phyloP scores from a whole-genome alignment of 495 filamentous ascomycete species.

The Podospora tetraspora region DNA sequence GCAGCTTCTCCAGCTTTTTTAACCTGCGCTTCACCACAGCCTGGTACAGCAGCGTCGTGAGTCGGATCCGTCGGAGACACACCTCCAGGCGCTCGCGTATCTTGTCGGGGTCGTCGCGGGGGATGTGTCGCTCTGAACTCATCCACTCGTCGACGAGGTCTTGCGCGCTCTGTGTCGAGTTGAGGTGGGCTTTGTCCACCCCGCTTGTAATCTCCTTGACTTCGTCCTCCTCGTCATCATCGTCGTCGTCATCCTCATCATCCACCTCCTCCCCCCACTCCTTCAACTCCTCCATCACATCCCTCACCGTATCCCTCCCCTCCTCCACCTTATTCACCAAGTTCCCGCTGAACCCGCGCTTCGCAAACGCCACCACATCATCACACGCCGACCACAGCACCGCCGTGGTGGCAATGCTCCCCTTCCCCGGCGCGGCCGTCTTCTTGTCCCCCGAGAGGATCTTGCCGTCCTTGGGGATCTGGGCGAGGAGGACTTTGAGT shows the following conservation, averaged over 20 bases:
- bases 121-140: slow-evolving; percentile 48
- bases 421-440: slow-evolving; percentile 36
- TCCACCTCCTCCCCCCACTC: slow-evolving; percentile 72
- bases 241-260: slow-evolving; percentile 42
- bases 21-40: slow-evolving; percentile 57
- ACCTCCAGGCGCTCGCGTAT: slow-evolving; percentile 54
- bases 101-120: slow-evolving; percentile 48
- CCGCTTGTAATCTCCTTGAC: slow-evolving; percentile 22
- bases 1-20: slow-evolving; percentile 43
- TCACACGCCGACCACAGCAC: slow-evolving; percentile 72
- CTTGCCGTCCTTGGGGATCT: slow-evolving; percentile 45
- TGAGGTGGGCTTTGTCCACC: slow-evolving; percentile 17
- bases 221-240: slow-evolving; percentile 38
- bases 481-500: slow-evolving; percentile 36
- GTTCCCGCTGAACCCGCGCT: slow-evolving; percentile 59
- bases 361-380: slow-evolving; percentile 53
- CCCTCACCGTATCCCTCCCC: slow-evolving; percentile 65
- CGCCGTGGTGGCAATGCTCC: slow-evolving; percentile 55
- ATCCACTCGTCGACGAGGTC: slow-evolving; percentile 52
- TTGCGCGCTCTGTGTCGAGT: slow-evolving; percentile 19
- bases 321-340: slow-evolving; percentile 57
- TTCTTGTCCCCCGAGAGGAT: slow-evolving; percentile 38
- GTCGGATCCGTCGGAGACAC: slow-evolving; percentile 51
- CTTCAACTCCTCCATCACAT: slow-evolving; percentile 77
- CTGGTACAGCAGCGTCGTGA: slow-evolving; percentile 53